Percentiles rank a stretch among this genome's conserved stretches.
These are phyloP conservation scores for Sutorius eximius DNA, from an alignment of 1,284 basidiomycete genomes.

Conservation along the genomic window DNA sequence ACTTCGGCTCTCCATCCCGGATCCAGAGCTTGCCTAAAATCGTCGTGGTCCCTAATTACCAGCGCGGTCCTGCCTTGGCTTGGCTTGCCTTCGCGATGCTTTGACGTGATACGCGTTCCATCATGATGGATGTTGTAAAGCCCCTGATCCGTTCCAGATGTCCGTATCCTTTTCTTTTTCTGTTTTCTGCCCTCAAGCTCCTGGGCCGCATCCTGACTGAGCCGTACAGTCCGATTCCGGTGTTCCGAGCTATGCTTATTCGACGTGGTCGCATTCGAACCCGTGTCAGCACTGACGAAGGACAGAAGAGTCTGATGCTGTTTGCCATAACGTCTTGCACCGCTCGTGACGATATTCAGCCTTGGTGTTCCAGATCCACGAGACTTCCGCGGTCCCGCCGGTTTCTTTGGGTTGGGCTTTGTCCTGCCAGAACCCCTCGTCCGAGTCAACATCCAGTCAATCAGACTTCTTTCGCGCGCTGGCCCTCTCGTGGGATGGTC, in stretches of 20 bases:
- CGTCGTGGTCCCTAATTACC: constrained; percentile 43
- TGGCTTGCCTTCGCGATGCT: constrained; percentile 16
- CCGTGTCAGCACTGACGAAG: constrained; percentile 22
- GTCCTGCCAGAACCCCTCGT: constrained; percentile 35
- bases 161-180: constrained; percentile 17
- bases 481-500: constrained; percentile 26
- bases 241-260: constrained; percentile 7
- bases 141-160: constrained; percentile 8
- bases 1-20: constrained; percentile 39
- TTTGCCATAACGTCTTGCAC: constrained; percentile 33
- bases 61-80: constrained; percentile 2
- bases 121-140: constrained; percentile 29
- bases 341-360: constrained; percentile 40
- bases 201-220: constrained; percentile 2
- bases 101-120: constrained; percentile 30
- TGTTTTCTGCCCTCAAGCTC: constrained; percentile 4
- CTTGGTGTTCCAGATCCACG: constrained; percentile 10
- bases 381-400: constrained; percentile 7
- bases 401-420: constrained; percentile 12
- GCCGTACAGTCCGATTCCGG: not conserved
- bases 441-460: constrained; percentile 59
- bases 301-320: constrained; percentile 42
- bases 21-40: constrained; percentile 44
- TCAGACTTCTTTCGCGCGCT: constrained; percentile 44
- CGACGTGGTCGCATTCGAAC: constrained; percentile 5